Conservation (phyloP, 306 rosid genomes). For the Dryas alaskensis region DNA sequence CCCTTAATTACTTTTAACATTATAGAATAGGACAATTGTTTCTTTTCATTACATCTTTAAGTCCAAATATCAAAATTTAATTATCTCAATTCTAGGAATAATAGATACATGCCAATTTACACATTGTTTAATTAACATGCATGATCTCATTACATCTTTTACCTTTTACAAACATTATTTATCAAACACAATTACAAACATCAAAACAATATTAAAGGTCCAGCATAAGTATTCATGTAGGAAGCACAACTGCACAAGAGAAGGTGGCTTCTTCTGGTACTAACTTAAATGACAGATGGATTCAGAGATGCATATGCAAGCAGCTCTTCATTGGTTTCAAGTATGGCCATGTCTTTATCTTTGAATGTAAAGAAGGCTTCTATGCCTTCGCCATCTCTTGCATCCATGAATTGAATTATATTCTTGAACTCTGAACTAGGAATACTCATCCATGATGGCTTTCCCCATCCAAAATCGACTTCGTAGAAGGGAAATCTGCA, state of each 20-base stretch:
- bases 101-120: too few species aligned
- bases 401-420: slow-evolving; percentile 17
- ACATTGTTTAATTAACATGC: too few species aligned
- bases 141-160: too few species aligned
- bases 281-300: slow-evolving; percentile 13
- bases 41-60: too few species aligned
- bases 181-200: neutral
- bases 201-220: slow-evolving; percentile 4
- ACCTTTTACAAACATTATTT: neutral
- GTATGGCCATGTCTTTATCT: slow-evolving; percentile 8
- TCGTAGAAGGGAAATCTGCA: slow-evolving; percentile 28
- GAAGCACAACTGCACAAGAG: neutral
- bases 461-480: slow-evolving; percentile 33
- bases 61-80: too few species aligned
- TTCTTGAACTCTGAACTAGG: neutral
- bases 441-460: slow-evolving; percentile 30
- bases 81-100: too few species aligned
- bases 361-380: slow-evolving; percentile 6
- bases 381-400: slow-evolving; percentile 25
- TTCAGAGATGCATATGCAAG: slow-evolving; percentile 18
- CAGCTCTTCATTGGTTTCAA: slow-evolving; percentile 19
- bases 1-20: neutral
- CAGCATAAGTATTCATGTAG: neutral
- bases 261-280: neutral
- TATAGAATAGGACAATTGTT: neutral